Evolutionary conservation across 495 filamentous ascomycete species (phyloP).

Genomic region (Letharia lupina): DNA sequence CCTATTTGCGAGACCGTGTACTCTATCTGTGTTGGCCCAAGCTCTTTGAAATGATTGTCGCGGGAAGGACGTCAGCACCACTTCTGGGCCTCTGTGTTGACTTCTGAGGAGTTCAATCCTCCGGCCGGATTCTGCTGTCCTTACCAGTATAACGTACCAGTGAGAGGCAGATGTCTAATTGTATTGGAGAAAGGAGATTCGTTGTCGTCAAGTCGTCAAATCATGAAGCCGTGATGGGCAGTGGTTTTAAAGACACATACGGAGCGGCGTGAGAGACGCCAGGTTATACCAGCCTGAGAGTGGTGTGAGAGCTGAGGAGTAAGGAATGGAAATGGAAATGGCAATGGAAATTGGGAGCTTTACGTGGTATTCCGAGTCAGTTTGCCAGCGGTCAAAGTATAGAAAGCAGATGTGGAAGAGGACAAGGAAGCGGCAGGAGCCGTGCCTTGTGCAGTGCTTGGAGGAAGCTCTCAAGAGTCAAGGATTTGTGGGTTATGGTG

Average conservation of each 20-base stretch:
- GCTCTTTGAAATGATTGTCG: background rate
- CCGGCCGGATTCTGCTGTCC: background rate
- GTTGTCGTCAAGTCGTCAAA: constrained; percentile 8
- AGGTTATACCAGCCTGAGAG: background rate
- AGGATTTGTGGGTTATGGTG: background rate
- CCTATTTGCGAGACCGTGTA: background rate
- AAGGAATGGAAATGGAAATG: background rate
- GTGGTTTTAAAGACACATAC: background rate
- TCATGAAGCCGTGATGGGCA: background rate
- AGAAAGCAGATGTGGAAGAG: background rate
- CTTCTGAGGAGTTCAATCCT: background rate
- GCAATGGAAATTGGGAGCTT: background rate
- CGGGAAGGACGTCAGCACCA: background rate
- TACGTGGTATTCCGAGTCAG: background rate
- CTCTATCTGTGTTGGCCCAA: constrained; percentile 3
- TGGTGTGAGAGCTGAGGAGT: background rate
- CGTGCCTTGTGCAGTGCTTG: background rate
- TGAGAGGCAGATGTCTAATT: background rate
- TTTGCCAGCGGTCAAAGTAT: background rate
- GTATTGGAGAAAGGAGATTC: background rate
- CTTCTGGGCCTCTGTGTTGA: background rate
- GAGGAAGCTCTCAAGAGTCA: background rate
- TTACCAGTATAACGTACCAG: background rate
- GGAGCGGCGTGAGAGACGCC: background rate
- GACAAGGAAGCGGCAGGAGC: background rate